These are phyloP conservation scores for Porodaedalea pini DNA, from an alignment of 1,284 basidiomycete species.

Conservation along the genomic window DNA sequence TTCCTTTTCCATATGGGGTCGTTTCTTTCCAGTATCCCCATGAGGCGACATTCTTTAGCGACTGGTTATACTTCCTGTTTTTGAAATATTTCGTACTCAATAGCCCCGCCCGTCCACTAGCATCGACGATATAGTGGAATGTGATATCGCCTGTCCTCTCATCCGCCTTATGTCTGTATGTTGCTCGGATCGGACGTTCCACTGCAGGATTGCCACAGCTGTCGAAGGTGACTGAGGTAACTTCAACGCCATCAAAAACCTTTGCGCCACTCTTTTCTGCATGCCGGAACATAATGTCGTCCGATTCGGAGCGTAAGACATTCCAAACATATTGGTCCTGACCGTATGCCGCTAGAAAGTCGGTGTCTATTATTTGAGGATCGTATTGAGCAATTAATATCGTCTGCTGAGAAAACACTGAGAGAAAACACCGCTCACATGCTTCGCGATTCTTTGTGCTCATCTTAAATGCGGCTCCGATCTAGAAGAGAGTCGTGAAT, in stretches of 20 bases:
- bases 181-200: constrained; percentile 1
- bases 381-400: too few relatives aligned
- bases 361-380: constrained; percentile 46
- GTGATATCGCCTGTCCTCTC: not conserved
- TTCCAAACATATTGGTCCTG: constrained; percentile 60
- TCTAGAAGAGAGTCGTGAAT: too few relatives aligned
- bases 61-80: constrained; percentile 45
- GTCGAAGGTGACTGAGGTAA: constrained; percentile 30
- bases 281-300: constrained; percentile 56
- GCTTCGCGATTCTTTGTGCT: constrained; percentile 61
- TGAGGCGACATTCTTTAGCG: constrained; percentile 65
- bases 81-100: constrained; percentile 7
- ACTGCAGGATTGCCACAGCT: too few relatives aligned
- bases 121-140: constrained; percentile 13
- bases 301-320: constrained; percentile 65
- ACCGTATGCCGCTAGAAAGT: constrained; percentile 52
- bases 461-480: constrained; percentile 53
- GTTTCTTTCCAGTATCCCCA: constrained; percentile 71
- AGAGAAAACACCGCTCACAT: constrained; percentile 43
- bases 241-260: constrained; percentile 49
- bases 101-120: constrained; percentile 4
- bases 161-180: not conserved
- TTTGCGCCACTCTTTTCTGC: constrained; percentile 48
- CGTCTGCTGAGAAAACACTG: too few relatives aligned
- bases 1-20: constrained; percentile 51